Evolutionary conservation across 169 alveolate genomes (phyloP).

Genomic region (Plasmodium billcollinsi): DNA sequence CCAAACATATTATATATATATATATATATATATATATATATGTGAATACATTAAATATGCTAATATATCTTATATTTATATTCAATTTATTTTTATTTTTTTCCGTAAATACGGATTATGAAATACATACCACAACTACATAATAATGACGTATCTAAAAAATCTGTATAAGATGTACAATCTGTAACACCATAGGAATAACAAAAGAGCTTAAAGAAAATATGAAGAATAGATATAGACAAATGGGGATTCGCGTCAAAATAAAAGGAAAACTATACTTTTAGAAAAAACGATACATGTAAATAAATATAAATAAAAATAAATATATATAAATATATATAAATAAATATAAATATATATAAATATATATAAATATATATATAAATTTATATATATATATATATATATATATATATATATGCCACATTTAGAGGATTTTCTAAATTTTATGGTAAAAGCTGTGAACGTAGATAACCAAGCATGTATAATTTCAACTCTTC

Average conservation of each 20-base stretch:
- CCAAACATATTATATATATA: no score
- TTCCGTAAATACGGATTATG: no score
- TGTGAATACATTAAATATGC: no score
- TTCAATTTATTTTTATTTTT: no score
- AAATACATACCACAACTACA: no score
- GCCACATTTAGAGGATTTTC: not conserved
- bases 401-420: slow-evolving; percentile 1
- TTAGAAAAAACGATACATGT: not conserved
- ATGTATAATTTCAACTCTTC: slow-evolving; percentile 48
- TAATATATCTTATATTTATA: no score
- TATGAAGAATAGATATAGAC: not conserved
- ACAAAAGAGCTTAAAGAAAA: not conserved
- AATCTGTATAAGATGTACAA: no score
- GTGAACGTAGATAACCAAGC: slow-evolving; percentile 46
- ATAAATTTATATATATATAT: not conserved
- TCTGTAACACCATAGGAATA: no score
- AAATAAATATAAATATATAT: not conserved
- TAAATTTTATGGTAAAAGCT: slow-evolving; percentile 5
- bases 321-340: not conserved
- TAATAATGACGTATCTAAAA: no score
- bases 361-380: not conserved
- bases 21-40: no score
- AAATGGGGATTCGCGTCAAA: not conserved
- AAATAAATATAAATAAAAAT: not conserved
- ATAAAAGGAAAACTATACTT: not conserved